phyloP scores from a whole-genome alignment of 164 flowering plant species.

The Vitis labrusca region DNA sequence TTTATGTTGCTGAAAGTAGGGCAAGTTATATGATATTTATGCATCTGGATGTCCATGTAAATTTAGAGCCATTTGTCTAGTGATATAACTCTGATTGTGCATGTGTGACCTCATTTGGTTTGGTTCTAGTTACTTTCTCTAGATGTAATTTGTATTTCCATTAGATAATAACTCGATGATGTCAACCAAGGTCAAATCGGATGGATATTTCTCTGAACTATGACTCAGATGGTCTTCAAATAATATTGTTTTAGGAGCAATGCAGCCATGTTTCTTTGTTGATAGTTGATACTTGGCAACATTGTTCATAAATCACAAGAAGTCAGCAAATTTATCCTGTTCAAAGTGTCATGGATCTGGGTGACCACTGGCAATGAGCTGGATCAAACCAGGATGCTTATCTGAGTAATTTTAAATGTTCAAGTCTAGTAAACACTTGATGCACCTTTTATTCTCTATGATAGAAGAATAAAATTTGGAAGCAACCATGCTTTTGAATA shows the following conservation, averaged over 20 bases:
- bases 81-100: neutral
- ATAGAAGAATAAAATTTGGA: neutral
- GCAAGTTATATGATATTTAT: neutral
- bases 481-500: no score
- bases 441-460: neutral
- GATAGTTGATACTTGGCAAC: neutral
- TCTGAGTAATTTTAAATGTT: no score
- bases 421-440: neutral
- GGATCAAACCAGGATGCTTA: neutral
- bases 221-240: neutral
- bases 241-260: neutral
- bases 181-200: no score
- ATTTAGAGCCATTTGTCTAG: neutral
- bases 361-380: neutral
- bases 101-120: neutral
- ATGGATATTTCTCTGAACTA: no score
- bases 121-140: neutral
- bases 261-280: neutral
- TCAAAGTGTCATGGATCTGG: neutral
- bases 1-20: constrained; percentile 2
- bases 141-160: no score
- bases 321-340: neutral
- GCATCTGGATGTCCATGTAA: neutral
- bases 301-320: neutral
- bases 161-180: no score